phyloP scores from a whole-genome alignment of 176 grass and related monocot genomes.

The Oryza coarctata region DNA sequence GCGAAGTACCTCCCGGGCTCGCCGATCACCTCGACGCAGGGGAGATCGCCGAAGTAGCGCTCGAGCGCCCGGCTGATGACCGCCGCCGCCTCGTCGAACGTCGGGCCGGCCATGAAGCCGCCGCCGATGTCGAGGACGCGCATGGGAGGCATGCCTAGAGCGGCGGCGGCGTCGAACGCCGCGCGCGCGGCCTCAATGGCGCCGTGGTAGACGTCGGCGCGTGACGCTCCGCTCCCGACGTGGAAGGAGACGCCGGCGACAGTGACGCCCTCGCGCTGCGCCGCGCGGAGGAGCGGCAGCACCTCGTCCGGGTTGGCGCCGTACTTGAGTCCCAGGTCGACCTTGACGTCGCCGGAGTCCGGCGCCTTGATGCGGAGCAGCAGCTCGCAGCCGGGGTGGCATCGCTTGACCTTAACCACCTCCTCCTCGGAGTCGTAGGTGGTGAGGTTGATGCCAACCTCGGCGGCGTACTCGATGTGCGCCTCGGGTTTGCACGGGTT shows the following conservation, averaged over 20 bases:
- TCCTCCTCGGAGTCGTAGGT: constrained; percentile 18
- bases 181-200: constrained; percentile 24
- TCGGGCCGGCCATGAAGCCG: constrained; percentile 15
- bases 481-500: constrained; percentile 27
- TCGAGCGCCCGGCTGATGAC: constrained; percentile 18
- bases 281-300: constrained; percentile 28
- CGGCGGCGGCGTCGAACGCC: constrained; percentile 19
- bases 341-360: background rate
- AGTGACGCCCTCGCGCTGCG: background rate
- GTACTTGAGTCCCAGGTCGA: constrained; percentile 37
- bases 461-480: background rate
- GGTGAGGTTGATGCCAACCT: background rate
- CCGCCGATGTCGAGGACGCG: constrained; percentile 43
- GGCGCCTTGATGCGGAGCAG: constrained; percentile 47
- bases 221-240: constrained; percentile 31
- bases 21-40: constrained; percentile 25
- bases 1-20: constrained; percentile 41
- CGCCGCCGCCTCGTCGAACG: constrained; percentile 3
- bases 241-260: constrained; percentile 49
- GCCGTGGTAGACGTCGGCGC: background rate
- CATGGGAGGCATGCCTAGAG: constrained; percentile 36
- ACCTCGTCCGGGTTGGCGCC: constrained; percentile 35
- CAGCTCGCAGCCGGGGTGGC: background rate
- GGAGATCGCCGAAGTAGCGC: constrained; percentile 20
- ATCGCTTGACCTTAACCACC: constrained; percentile 2